Conservation (phyloP, 2,329 filamentous ascomycete genomes). For the Colletotrichum truncatum region DNA sequence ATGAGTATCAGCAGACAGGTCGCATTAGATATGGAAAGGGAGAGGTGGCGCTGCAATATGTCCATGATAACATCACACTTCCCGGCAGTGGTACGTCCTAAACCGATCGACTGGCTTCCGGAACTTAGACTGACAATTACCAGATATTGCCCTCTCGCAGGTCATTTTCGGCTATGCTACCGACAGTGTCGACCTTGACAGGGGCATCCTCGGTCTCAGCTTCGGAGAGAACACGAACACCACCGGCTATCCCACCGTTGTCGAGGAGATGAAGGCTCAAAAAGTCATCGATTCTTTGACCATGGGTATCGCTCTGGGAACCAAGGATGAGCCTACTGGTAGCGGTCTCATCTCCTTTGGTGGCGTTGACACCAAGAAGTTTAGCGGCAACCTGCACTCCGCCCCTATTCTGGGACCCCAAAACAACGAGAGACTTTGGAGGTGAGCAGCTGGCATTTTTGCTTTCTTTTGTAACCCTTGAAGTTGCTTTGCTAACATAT, state of each 20-base stretch:
- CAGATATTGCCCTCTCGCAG: conserved; percentile 35
- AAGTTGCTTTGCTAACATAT: no score
- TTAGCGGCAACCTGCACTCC: conserved; percentile 43
- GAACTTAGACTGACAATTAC: not conserved
- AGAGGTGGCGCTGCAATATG: conserved; percentile 38
- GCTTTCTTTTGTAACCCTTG: no score
- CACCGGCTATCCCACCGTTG: conserved; percentile 38
- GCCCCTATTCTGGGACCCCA: conserved; percentile 39
- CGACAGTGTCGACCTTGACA: conserved; percentile 37
- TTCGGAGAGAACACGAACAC: conserved; percentile 38
- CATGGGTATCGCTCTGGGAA: conserved; percentile 45
- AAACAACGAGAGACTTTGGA: conserved; percentile 34
- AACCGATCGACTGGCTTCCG: accelerated
- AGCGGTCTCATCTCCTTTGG: conserved; percentile 51
- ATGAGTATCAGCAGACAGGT: conserved; percentile 25
- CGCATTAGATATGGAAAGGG: conserved; percentile 42
- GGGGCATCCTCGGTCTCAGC: conserved; percentile 43
- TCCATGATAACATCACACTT: conserved; percentile 39
- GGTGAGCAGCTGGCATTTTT: conserved; percentile 18
- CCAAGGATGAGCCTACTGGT: conserved; percentile 34
- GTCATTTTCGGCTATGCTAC: conserved; percentile 42
- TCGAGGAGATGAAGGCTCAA: conserved; percentile 40
- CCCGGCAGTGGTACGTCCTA: conserved; percentile 36
- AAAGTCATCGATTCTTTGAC: conserved; percentile 38
- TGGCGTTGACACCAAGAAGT: conserved; percentile 57